Conservation (phyloP, 441 rosid genomes). For the Gossypium aridum region DNA sequence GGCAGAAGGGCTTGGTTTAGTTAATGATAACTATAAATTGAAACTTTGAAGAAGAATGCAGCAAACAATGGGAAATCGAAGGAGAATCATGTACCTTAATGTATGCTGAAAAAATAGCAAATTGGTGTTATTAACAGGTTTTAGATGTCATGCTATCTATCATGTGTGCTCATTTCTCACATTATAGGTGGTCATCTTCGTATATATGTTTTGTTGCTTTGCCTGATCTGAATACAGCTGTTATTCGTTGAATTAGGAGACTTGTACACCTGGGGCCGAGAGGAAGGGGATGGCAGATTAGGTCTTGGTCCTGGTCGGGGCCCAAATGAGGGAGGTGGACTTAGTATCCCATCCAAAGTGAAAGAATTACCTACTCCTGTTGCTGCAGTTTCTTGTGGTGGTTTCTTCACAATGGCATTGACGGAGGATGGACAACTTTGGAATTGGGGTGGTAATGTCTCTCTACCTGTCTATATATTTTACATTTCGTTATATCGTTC, state of each 20-base stretch:
- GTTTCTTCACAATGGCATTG: constrained; percentile 76
- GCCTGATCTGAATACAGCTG: background rate
- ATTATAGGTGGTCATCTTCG: background rate
- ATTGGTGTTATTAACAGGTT: background rate
- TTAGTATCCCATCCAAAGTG: constrained; percentile 75
- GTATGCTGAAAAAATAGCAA: background rate
- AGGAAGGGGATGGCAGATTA: constrained; percentile 91
- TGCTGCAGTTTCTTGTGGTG: constrained; percentile 82
- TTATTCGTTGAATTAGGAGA: constrained; percentile 45
- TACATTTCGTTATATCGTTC: background rate
- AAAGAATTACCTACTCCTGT: constrained; percentile 58
- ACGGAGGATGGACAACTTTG: constrained; percentile 77
- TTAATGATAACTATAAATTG: background rate
- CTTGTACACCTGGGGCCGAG: constrained; percentile 87
- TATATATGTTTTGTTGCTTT: background rate
- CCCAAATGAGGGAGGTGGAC: constrained; percentile 91
- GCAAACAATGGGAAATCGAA: background rate
- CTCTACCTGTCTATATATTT: background rate
- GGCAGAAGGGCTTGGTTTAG: background rate
- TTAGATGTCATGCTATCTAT: background rate
- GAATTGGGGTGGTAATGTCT: constrained; percentile 90
- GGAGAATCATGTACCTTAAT: background rate
- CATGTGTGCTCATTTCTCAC: background rate
- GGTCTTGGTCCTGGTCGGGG: constrained; percentile 91
- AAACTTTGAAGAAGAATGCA: background rate